Base-by-base conservation (phyloP, 768 basidiomycete species). In the Lentinula edodes region DNA sequence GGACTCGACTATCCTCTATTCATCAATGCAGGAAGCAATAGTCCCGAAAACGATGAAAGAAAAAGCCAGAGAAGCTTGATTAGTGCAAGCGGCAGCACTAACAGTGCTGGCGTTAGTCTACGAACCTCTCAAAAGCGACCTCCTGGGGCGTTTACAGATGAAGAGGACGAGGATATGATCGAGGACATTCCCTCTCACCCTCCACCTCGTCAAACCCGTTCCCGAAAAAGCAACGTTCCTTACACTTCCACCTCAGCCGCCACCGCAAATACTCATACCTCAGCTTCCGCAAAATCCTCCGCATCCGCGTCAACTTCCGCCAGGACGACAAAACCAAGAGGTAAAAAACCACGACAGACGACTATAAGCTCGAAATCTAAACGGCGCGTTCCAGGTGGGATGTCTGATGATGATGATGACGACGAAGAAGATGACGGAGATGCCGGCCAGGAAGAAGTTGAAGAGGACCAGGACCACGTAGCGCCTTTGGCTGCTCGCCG, bases 381-480 rank as follows among this genome's bases (percentile, higher is more conserved):
- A 43, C 36, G 54, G 38, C 28, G 54, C 18, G 58, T 59, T 12
- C 58, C 58, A 48, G 58, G 58, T 9, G 58, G 41, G 20, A 59
- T 59, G 58, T 59, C 10, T n/a, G 36, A 56, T 42, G 54, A 56
- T 34, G 56, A 58, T n/a, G 58, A 59, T 1, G 58, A 59, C 0
- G 58, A 51, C 38, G 58, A 59, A 28, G 28, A 28, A 20, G 43
- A 34, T 1, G 57, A 58, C 3, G 32, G 35, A 3, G 36, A 55
- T 18, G 41, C 15, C 12, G 41, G 0, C 18, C 5, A 42, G n/a
- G 38, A 59, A 20, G 58, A 48, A 20, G 13, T 28, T 20, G 39
- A 20, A 43, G 55, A 55, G 12, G 53, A 41, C 12, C 16, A 55
- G 38, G 53, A 41, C 36, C 41, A 32, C 6, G 55, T 56, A 4